A percentile compares a stretch with the other conserved stretches of the same genome.
Evolutionary conservation across 1,284 basidiomycete species (phyloP).

Genomic region (Apiotrichum brassicae): DNA sequence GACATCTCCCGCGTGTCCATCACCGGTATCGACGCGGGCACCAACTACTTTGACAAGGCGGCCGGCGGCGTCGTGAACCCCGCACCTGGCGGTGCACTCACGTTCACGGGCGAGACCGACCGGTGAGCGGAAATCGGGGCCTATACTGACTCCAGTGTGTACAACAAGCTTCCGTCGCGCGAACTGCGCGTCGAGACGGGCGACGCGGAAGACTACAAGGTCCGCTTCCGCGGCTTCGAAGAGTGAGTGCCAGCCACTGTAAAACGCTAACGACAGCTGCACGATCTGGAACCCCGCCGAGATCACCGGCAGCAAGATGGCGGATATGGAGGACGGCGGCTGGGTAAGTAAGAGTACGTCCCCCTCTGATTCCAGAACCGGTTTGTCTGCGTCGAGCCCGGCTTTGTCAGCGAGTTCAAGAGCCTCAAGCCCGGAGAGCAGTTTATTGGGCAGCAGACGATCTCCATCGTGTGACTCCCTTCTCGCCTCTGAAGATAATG

Average conservation of each 20-base stretch:
- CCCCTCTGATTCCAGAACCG: slow-evolving; percentile 52
- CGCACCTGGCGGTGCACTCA: slow-evolving; percentile 35
- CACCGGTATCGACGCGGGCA: slow-evolving; percentile 49
- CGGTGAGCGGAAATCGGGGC: slow-evolving; percentile 22
- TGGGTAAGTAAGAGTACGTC: slow-evolving; percentile 55
- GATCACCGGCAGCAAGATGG: slow-evolving; percentile 62
- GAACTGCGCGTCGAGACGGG: slow-evolving; percentile 36
- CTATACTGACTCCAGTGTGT: slow-evolving; percentile 28
- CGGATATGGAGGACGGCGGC: slow-evolving; percentile 76
- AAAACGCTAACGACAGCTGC: slow-evolving; percentile 13
- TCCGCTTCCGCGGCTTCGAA: slow-evolving; percentile 57
- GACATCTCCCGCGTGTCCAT: slow-evolving; percentile 45
- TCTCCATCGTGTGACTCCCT: slow-evolving; percentile 46
- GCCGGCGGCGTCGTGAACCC: slow-evolving; percentile 24
- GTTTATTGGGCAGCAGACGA: slow-evolving; percentile 67
- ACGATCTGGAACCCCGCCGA: slow-evolving; percentile 75
- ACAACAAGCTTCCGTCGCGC: slow-evolving; percentile 33
- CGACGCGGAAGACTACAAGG: slow-evolving; percentile 47
- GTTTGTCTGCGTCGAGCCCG: slow-evolving; percentile 81
- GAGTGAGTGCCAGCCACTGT: slow-evolving; percentile 50
- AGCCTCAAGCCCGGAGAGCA: slow-evolving; percentile 56
- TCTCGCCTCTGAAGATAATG: neutral
- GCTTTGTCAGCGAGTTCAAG: slow-evolving; percentile 55
- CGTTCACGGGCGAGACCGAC: slow-evolving; percentile 31
- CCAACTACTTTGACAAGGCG: slow-evolving; percentile 67